These are phyloP conservation scores for Pseudocercospora ulei DNA, from an alignment of 2,329 filamentous ascomycete genomes.

Conservation along the genomic window DNA sequence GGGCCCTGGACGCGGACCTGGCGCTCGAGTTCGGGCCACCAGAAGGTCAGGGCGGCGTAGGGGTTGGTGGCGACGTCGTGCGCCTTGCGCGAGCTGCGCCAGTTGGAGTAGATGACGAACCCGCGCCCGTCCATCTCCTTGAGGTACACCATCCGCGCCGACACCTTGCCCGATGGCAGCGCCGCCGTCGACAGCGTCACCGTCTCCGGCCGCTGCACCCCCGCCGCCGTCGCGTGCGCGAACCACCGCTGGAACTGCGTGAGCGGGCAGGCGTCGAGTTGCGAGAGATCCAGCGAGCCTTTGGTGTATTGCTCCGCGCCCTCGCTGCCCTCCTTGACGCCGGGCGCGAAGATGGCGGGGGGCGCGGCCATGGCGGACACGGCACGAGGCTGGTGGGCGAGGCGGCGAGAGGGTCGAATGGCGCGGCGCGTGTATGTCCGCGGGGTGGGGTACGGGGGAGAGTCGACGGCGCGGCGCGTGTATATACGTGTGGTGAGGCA, in stretches of 20 bases:
- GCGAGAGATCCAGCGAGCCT: slow-evolving; percentile 52
- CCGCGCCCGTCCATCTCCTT: slow-evolving; percentile 80
- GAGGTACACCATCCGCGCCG: slow-evolving; percentile 78
- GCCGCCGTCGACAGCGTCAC: slow-evolving; percentile 76
- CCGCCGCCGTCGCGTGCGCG: slow-evolving; percentile 53
- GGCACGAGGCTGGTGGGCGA: too few relatives aligned
- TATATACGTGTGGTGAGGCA: too few relatives aligned
- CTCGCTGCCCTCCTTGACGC: slow-evolving; percentile 47
- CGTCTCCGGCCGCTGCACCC: slow-evolving; percentile 71
- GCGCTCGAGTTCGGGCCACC: slow-evolving; percentile 76
- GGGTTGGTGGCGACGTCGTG: slow-evolving; percentile 62
- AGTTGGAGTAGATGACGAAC: slow-evolving; percentile 91
- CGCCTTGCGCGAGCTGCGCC: slow-evolving; percentile 63
- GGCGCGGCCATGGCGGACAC: too few relatives aligned
- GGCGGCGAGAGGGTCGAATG: too few relatives aligned
- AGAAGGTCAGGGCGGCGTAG: slow-evolving; percentile 76
- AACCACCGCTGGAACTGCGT: slow-evolving; percentile 89
- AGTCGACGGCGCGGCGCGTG: too few relatives aligned
- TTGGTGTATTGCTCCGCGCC: slow-evolving; percentile 70
- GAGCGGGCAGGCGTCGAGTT: slow-evolving; percentile 5
- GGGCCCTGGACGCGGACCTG: slow-evolving; percentile 83
- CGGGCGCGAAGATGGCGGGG: slow-evolving; percentile 56
- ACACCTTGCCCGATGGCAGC: slow-evolving; percentile 74
- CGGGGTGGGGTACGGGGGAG: too few relatives aligned
- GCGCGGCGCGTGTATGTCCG: too few relatives aligned